These are phyloP conservation scores for Lentinula guzmanii DNA, from an alignment of 768 basidiomycete species.

Conservation along the genomic window DNA sequence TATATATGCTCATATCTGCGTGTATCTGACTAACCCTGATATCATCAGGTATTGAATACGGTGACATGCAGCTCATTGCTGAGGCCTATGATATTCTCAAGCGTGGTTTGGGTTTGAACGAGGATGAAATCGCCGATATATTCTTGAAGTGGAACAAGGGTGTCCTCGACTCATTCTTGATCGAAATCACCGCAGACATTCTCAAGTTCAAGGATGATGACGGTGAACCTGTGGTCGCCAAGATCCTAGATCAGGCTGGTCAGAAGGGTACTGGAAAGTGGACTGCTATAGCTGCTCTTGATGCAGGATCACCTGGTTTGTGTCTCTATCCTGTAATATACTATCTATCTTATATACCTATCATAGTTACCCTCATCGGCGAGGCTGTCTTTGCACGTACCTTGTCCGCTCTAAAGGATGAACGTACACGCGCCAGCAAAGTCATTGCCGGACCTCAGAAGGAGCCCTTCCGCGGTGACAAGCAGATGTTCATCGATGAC, in stretches of 20 bases:
- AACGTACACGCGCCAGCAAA: conserved; percentile 92
- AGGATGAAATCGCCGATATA: conserved; percentile 91
- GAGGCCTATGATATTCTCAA: conserved; percentile 99
- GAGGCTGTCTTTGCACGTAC: conserved; percentile 99
- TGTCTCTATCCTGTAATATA: conserved; percentile 8
- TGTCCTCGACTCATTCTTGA: conserved; percentile 98
- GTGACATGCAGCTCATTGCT: conserved; percentile 99
- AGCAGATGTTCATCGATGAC: conserved; percentile 98
- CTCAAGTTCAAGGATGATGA: conserved; percentile 97
- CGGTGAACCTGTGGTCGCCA: conserved; percentile 82
- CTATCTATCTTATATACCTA: conserved; percentile 6
- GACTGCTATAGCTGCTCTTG: conserved; percentile 96
- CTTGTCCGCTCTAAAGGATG: conserved; percentile 93
- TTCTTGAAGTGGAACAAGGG: conserved; percentile 97
- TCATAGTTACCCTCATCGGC: conserved; percentile 91
- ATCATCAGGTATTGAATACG: conserved; percentile 89
- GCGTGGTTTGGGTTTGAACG: conserved; percentile 82
- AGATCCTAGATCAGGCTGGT: conserved; percentile 94
- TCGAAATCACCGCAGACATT: conserved; percentile 97
- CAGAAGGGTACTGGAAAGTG: conserved; percentile 99
- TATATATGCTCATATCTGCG: conserved; percentile 10
- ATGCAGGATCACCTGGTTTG: conserved; percentile 81
- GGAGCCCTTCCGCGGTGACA: conserved; percentile 94
- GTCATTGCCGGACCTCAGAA: conserved; percentile 84
- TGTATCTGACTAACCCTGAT: conserved; percentile 6